Conservation (phyloP, 164 flowering plant species). For the Vitis rotundifolia region DNA sequence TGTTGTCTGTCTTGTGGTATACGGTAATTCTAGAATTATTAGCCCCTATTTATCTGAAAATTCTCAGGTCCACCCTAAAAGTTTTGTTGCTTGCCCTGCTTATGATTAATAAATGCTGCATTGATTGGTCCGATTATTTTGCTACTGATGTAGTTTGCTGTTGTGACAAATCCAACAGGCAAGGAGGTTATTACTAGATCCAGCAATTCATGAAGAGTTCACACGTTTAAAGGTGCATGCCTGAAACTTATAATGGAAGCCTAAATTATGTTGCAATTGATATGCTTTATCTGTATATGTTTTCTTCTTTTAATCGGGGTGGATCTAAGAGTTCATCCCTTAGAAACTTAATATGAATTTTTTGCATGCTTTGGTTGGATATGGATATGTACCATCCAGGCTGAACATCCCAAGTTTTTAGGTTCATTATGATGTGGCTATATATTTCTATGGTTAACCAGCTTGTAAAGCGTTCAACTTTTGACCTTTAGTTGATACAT, state of each 20-base stretch:
- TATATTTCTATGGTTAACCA: too few relatives aligned
- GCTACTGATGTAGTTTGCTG: background rate
- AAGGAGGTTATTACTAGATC: conserved; percentile 87
- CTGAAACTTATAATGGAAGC: background rate
- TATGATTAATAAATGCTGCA: background rate
- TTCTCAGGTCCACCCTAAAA: too few relatives aligned
- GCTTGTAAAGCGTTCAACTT: too few relatives aligned
- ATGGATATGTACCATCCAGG: background rate
- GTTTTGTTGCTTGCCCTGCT: too few relatives aligned
- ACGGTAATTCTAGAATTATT: too few relatives aligned
- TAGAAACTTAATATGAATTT: background rate
- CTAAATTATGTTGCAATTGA: background rate
- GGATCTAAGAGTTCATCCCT: background rate
- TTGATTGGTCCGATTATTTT: background rate
- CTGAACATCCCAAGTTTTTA: background rate
- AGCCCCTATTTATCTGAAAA: too few relatives aligned
- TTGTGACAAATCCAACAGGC: conserved; percentile 47
- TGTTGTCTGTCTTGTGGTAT: too few relatives aligned
- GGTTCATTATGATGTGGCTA: background rate
- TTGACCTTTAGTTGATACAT: too few relatives aligned
- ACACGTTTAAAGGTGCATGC: conserved; percentile 82
- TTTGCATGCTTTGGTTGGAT: background rate
- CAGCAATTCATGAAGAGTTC: conserved; percentile 99
- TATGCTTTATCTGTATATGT: background rate
- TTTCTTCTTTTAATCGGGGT: background rate